Percentiles rank a stretch among this genome's conserved stretches.
Conservation (phyloP, 1,284 basidiomycete species). For the Ceratobasidium sp. region DNA sequence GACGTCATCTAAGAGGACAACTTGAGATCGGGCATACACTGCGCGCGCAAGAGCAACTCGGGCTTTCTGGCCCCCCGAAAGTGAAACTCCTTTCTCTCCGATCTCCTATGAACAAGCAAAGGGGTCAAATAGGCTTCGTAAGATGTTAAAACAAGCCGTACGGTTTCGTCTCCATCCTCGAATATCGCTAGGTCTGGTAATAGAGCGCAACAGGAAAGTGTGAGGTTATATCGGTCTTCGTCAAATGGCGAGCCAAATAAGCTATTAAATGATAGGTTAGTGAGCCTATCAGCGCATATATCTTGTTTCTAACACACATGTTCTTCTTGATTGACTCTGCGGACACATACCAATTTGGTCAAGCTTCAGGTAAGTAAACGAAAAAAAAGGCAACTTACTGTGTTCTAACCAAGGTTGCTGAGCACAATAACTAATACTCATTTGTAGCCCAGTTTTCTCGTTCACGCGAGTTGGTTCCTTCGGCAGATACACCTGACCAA, state of each 20-base stretch:
- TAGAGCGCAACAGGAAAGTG: slow-evolving; percentile 52
- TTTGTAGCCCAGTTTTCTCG: slow-evolving; percentile 26
- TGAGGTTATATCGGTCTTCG: slow-evolving; percentile 54
- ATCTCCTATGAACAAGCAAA: slow-evolving; percentile 19
- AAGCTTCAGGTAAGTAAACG: too few species aligned
- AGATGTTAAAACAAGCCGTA: slow-evolving; percentile 29
- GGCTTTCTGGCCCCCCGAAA: slow-evolving; percentile 28
- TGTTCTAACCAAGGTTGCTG: slow-evolving; percentile 48
- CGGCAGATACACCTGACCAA: slow-evolving; percentile 40
- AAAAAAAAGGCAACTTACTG: slow-evolving; percentile 1
- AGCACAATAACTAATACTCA: slow-evolving; percentile 45
- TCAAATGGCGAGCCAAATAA: slow-evolving; percentile 57
- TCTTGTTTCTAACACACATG: too few species aligned
- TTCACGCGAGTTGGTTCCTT: slow-evolving; percentile 38
- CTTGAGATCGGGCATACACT: slow-evolving; percentile 50
- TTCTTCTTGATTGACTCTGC: too few species aligned
- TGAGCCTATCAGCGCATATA: too few species aligned
- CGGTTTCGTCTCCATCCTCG: slow-evolving; percentile 51
- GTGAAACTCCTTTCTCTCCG: slow-evolving; percentile 42
- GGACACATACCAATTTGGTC: too few species aligned
- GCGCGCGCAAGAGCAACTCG: slow-evolving; percentile 50
- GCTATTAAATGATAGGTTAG: slow-evolving; percentile 54
- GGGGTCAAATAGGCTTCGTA: not conserved
- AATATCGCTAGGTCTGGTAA: slow-evolving; percentile 50
- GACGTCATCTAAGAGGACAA: slow-evolving; percentile 52